Evolutionary conservation across 768 basidiomycete genomes (phyloP).

Genomic region (Pholiota microspora): DNA sequence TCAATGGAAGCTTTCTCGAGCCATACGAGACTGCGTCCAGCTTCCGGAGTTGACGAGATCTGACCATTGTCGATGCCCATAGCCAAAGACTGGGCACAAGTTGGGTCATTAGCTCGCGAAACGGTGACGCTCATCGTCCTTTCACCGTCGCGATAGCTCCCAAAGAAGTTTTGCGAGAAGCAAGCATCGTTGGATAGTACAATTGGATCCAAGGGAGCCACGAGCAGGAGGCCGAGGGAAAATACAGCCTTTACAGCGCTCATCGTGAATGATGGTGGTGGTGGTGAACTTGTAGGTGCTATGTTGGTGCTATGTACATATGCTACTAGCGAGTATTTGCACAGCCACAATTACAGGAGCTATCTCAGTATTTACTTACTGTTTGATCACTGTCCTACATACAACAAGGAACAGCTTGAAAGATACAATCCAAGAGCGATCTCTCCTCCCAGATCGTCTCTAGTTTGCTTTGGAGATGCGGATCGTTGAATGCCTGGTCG

Average conservation of each 20-base stretch:
- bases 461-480: too few species aligned
- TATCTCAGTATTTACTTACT: too few species aligned
- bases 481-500: too few species aligned
- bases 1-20: conserved; percentile 56
- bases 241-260: conserved; percentile 11
- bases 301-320: too few species aligned
- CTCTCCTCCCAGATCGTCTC: too few species aligned
- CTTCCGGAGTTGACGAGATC: conserved; percentile 16
- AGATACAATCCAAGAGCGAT: too few species aligned
- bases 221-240: conserved; percentile 34
- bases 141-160: conserved; percentile 47
- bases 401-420: too few species aligned
- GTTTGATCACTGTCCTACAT: too few species aligned
- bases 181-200: conserved; percentile 42
- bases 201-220: conserved; percentile 42
- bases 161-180: conserved; percentile 50
- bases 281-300: not conserved
- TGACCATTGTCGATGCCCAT: conserved; percentile 25
- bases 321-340: too few species aligned
- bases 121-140: conserved; percentile 44
- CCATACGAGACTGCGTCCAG: conserved; percentile 52
- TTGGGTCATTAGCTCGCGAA: conserved; percentile 32
- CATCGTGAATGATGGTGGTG: not conserved
- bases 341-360: too few species aligned
- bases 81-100: conserved; percentile 38